Base-by-base conservation (phyloP, 352 stramenopile species). In the Pythium sp. region DNA sequence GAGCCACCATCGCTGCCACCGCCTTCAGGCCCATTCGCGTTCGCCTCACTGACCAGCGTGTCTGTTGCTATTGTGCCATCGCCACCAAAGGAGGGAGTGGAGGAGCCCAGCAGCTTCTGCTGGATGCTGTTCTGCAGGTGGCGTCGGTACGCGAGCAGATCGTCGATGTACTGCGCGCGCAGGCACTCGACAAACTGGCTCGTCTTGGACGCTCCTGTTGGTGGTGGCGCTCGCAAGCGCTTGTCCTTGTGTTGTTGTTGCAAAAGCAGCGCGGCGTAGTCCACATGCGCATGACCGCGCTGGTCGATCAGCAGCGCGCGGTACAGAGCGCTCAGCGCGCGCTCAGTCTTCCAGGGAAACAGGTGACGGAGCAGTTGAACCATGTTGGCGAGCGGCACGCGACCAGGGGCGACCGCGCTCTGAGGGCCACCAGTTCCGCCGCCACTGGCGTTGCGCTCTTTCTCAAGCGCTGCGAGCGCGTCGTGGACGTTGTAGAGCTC, bases 341-440 rank as follows among this genome's bases (percentile, higher is more conserved):
- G 28, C 46, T 91, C 83, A 0, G 67, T 72, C 63, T 93, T 93
- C 82, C 82, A 93, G 0, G 85, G 82, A 62, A 89, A 93, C 4
- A 77, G 64, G 1, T 82, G 66, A 1, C 79, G 70, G 7, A 93
- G 58, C 0, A 80, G 72, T 18, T 72, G 76, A 4, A 93, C 38
- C 3, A 88, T 72, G 11, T 86, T 77, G 1, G 78, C 73, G 1
- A 91, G 49, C 1, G 67, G 75, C 2, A 93, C 73, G 3, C 71
- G 70, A 9, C 71, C 75, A 20, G 61, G 66, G 38, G 63, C 58
- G 68, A 34, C 20, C 6, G 38, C 14, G 12, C 12, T 18, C 15
- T 47, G 38, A n/a, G 14, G 43, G 22, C 32, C 43, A 65, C 68
- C 8, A 49, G 22, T 3, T 38, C 53, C 26, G 5, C 38, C 4